Percentiles rank a stretch among this genome's conserved stretches.
phyloP scores from a whole-genome alignment of 2,329 filamentous ascomycete species.

The Epichloe gansuensis region DNA sequence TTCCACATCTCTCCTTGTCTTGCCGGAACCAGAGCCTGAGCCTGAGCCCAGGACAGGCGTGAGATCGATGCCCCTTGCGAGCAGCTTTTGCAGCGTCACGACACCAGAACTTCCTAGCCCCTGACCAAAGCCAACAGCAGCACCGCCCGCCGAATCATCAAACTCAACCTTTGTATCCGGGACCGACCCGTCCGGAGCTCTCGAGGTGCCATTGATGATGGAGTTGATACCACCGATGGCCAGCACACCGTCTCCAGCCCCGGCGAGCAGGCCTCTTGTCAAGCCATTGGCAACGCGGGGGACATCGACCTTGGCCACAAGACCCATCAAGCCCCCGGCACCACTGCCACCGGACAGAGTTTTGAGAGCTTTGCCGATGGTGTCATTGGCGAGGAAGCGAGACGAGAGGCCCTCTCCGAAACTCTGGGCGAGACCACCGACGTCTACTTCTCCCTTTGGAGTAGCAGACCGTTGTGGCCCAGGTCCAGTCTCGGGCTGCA shows the following conservation, averaged over 20 bases:
- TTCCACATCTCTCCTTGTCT: not conserved
- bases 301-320: slow-evolving; percentile 11
- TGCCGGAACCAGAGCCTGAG: not conserved
- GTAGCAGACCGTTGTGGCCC: not conserved
- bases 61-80: slow-evolving; percentile 10
- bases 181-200: slow-evolving; percentile 7
- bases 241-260: slow-evolving; percentile 20
- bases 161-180: slow-evolving; percentile 17
- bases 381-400: slow-evolving; percentile 21
- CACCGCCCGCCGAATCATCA: slow-evolving; percentile 23
- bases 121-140: slow-evolving; percentile 21
- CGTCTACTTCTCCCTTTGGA: slow-evolving; percentile 2
- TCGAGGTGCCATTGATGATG: slow-evolving; percentile 17
- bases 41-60: not conserved
- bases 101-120: slow-evolving; percentile 22
- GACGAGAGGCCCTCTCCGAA: slow-evolving; percentile 18
- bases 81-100: slow-evolving; percentile 16
- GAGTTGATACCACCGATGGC: slow-evolving; percentile 20
- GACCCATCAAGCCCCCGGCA: slow-evolving; percentile 7
- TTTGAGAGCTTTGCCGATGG: slow-evolving; percentile 13
- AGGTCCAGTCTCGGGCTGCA: slow-evolving; percentile 14
- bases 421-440: slow-evolving; percentile 12
- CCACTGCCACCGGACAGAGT: not conserved
- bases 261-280: slow-evolving; percentile 21
- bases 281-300: slow-evolving; percentile 21